Percentiles rank a stretch among this genome's conserved stretches.
Conservation (phyloP, 257 asterid species). For the Lycium barbarum region DNA sequence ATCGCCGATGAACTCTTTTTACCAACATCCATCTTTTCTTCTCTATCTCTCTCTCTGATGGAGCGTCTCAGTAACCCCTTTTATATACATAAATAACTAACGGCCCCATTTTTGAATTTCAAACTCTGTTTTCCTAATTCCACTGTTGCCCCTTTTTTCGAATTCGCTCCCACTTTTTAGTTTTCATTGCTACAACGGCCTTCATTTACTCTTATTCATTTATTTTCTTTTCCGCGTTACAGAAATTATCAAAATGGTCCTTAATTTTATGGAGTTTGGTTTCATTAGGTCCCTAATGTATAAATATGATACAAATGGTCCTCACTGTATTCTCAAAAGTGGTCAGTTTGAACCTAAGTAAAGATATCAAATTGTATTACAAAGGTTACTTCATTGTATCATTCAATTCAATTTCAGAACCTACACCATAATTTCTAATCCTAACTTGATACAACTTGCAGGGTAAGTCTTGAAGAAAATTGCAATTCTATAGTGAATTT, state of each 20-base stretch:
- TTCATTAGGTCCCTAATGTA: background rate
- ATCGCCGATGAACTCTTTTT: conserved; percentile 63
- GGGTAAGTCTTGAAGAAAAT: background rate
- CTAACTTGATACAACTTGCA: background rate
- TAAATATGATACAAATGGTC: background rate
- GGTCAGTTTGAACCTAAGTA: background rate
- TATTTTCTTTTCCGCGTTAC: background rate
- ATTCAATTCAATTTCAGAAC: background rate
- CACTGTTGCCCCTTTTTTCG: background rate
- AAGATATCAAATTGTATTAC: too few relatives aligned
- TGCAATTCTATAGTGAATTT: background rate
- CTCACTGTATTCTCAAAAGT: background rate
- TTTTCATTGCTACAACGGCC: too few relatives aligned
- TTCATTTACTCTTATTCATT: background rate
- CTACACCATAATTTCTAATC: background rate
- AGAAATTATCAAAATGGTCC: background rate
- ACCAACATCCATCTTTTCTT: conserved; percentile 36
- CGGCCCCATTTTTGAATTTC: conserved; percentile 31
- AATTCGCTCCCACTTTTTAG: too few relatives aligned
- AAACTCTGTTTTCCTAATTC: conserved; percentile 12
- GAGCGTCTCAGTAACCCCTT: conserved; percentile 7
- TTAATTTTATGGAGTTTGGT: background rate
- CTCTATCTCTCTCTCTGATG: background rate
- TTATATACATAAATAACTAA: conserved; percentile 13
- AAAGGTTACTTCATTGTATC: background rate